These are phyloP conservation scores for Cryptococcus floricola DNA, from an alignment of 1,284 basidiomycete genomes.

Conservation along the genomic window DNA sequence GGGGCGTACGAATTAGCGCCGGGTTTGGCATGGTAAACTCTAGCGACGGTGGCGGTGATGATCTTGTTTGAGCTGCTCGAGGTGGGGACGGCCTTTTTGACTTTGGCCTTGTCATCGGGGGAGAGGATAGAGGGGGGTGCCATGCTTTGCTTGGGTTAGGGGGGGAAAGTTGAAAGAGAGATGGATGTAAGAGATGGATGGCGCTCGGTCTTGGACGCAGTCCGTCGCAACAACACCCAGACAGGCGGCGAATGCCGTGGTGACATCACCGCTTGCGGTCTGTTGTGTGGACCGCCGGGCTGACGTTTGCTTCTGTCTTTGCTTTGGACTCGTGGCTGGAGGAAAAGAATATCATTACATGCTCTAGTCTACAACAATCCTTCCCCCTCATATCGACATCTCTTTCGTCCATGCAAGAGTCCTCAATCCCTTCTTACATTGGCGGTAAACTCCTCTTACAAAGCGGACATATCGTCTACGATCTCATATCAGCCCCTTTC, in stretches of 20 bases:
- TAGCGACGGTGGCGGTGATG: slow-evolving; percentile 67
- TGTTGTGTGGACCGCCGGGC: too few relatives aligned
- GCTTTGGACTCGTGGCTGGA: too few relatives aligned
- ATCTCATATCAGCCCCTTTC: background rate
- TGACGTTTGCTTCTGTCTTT: too few relatives aligned
- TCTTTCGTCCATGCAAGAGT: too few relatives aligned
- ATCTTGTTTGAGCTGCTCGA: slow-evolving; percentile 60
- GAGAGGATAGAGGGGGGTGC: slow-evolving; percentile 51
- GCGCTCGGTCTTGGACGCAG: too few relatives aligned
- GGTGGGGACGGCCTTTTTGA: slow-evolving; percentile 63
- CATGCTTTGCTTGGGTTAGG: background rate
- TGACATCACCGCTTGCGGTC: too few relatives aligned
- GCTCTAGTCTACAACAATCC: too few relatives aligned
- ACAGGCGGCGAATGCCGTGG: too few relatives aligned
- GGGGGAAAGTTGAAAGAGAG: background rate
- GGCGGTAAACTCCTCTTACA: slow-evolving; percentile 19
- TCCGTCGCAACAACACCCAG: too few relatives aligned
- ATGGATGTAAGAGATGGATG: background rate
- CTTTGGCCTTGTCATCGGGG: slow-evolving; percentile 68
- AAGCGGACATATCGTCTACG: slow-evolving; percentile 17
- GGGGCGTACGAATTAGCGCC: slow-evolving; percentile 30
- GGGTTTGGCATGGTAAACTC: slow-evolving; percentile 67
- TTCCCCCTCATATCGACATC: too few relatives aligned
- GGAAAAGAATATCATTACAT: too few relatives aligned
- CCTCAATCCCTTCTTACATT: background rate